A percentile compares a stretch with the other conserved stretches of the same genome.
Conservation (phyloP, 2,329 filamentous ascomycete species). For the Pseudogymnoascus sp. region DNA sequence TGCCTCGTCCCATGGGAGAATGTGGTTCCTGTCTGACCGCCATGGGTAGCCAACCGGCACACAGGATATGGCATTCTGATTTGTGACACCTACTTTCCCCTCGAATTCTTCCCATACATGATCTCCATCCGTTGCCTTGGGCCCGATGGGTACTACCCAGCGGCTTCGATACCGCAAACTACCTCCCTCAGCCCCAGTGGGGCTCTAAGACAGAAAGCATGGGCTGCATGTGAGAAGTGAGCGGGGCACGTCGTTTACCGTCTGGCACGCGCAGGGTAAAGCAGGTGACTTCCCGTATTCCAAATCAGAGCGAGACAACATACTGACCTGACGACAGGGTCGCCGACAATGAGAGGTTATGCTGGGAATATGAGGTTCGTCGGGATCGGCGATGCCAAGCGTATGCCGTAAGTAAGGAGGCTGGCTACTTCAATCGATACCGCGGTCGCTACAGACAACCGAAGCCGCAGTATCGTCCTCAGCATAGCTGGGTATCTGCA, state of each 20-base stretch:
- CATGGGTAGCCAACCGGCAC: background rate
- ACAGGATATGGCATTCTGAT: background rate
- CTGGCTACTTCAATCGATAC: background rate
- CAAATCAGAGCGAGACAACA: background rate
- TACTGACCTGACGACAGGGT: background rate
- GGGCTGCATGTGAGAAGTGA: background rate
- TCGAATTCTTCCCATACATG: background rate
- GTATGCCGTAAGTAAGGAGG: background rate
- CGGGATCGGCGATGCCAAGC: background rate
- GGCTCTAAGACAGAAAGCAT: background rate
- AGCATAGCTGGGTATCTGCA: background rate
- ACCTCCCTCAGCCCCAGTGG: background rate
- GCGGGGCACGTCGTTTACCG: background rate
- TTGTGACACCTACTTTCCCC: background rate
- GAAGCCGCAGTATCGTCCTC: background rate
- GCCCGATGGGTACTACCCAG: background rate
- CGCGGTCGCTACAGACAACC: background rate
- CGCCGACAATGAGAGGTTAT: background rate
- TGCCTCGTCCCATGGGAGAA: background rate
- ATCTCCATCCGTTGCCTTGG: background rate
- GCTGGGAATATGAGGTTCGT: background rate
- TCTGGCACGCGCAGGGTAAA: background rate
- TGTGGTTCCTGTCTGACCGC: background rate
- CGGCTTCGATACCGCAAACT: background rate
- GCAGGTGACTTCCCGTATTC: background rate